A percentile compares a stretch with the other conserved stretches of the same genome.
These are phyloP conservation scores for Eucalyptus regnans DNA, from an alignment of 345 rosid species.

Conservation along the genomic window DNA sequence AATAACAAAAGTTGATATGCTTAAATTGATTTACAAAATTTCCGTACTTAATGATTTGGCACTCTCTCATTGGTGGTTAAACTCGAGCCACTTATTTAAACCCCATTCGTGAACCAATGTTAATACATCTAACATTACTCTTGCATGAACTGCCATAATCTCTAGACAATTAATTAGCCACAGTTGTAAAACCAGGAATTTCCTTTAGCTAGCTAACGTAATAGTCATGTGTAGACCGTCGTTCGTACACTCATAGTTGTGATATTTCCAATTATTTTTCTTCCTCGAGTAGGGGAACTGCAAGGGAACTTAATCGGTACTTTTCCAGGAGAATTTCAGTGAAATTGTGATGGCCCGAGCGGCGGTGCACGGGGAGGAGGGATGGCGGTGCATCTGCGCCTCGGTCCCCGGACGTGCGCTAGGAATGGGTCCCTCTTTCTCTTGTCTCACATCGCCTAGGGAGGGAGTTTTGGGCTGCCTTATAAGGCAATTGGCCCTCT, in stretches of 20 bases:
- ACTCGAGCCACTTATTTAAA: neutral
- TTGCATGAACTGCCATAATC: neutral
- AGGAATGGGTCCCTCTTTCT: too few species aligned
- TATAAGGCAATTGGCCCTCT: too few species aligned
- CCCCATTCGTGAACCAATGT: neutral
- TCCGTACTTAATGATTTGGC: neutral
- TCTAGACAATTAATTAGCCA: neutral
- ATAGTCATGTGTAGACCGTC: neutral
- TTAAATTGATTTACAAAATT: neutral
- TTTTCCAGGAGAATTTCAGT: neutral
- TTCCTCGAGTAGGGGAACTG: neutral
- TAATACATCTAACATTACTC: neutral
- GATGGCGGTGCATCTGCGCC: too few species aligned
- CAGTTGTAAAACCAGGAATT: neutral
- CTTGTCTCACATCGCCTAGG: too few species aligned
- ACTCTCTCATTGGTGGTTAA: neutral
- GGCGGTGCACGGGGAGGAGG: too few species aligned
- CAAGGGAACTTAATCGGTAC: neutral
- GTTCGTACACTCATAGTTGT: neutral
- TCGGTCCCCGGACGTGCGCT: too few species aligned
- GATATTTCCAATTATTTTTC: neutral
- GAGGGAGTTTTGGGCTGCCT: too few species aligned
- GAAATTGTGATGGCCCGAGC: neutral
- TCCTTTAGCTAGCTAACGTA: neutral
- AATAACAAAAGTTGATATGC: neutral